Evolutionary conservation across 805 yeast species (phyloP).

Genomic region (Ogataea corticis): DNA sequence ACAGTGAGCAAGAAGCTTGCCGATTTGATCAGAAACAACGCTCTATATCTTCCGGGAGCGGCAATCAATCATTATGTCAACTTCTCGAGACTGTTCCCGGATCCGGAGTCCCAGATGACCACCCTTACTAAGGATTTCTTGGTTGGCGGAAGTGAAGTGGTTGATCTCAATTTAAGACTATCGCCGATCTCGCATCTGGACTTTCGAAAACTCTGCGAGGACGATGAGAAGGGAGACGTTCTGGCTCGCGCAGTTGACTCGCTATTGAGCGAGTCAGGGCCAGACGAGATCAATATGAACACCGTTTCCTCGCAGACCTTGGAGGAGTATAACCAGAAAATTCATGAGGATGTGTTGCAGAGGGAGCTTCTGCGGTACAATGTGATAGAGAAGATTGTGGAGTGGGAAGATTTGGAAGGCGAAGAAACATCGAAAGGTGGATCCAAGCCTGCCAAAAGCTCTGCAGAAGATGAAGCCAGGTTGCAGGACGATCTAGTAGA

Average conservation of each 20-base stretch:
- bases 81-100: background rate
- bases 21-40: conserved; percentile 10
- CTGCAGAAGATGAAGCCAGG: background rate
- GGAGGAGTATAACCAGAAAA: conserved; percentile 15
- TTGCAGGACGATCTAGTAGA: conserved; percentile 26
- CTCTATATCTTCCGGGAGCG: conserved; percentile 16
- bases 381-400: conserved; percentile 23
- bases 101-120: background rate
- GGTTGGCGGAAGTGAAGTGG: conserved; percentile 1
- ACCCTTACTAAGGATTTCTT: background rate
- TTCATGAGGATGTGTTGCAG: conserved; percentile 29
- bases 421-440: conserved; percentile 1
- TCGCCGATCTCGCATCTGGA: conserved; percentile 12
- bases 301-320: conserved; percentile 2
- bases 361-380: conserved; percentile 26
- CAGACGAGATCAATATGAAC: background rate
- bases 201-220: conserved; percentile 7
- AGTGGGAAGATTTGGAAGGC: conserved; percentile 19
- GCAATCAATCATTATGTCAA: conserved; percentile 10
- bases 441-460: background rate
- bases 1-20: conserved; percentile 19
- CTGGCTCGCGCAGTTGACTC: conserved; percentile 6
- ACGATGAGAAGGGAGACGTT: conserved; percentile 2
- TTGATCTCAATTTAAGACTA: conserved; percentile 11
- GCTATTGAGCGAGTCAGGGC: background rate